Evolutionary conservation across 2,329 filamentous ascomycete genomes (phyloP).

Genomic region (Fusarium nygamai): DNA sequence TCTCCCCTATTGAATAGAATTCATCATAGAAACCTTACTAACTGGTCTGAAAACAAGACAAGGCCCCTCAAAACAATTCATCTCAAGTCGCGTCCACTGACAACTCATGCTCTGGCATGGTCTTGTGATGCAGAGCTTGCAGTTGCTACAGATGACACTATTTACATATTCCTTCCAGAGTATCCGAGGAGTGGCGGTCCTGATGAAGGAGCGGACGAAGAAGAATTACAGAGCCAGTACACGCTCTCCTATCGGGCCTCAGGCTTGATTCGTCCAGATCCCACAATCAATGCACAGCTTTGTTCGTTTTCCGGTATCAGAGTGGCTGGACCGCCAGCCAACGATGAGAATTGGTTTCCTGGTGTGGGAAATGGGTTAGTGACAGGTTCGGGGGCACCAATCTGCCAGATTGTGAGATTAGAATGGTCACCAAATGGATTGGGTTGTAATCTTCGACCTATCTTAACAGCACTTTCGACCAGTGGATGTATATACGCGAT

Average conservation of each 20-base stretch:
- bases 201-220: slow-evolving; percentile 42
- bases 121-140: slow-evolving; percentile 68
- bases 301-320: slow-evolving; percentile 52
- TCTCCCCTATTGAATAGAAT: neutral
- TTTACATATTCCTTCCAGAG: slow-evolving; percentile 62
- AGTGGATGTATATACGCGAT: slow-evolving; percentile 61
- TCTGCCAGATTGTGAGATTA: slow-evolving; percentile 64
- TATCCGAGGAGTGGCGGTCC: slow-evolving; percentile 45
- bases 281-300: slow-evolving; percentile 57
- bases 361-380: slow-evolving; percentile 59
- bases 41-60: slow-evolving; percentile 43
- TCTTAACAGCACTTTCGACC: slow-evolving; percentile 62
- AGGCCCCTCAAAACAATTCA: slow-evolving; percentile 59
- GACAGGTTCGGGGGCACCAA: slow-evolving; percentile 58
- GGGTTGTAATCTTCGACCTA: slow-evolving; percentile 63
- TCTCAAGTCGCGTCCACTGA: slow-evolving; percentile 56
- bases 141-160: slow-evolving; percentile 64
- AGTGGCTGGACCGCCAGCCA: slow-evolving; percentile 41
- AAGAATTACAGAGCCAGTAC: slow-evolving; percentile 47
- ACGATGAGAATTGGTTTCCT: slow-evolving; percentile 46
- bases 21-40: neutral
- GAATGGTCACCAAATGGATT: slow-evolving; percentile 69
- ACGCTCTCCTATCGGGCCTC: slow-evolving; percentile 47
- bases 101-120: slow-evolving; percentile 58
- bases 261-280: slow-evolving; percentile 51